Percentiles rank a stretch among this genome's conserved stretches.
Conservation (phyloP, 2,329 filamentous ascomycete species). For the Phoma sp. region DNA sequence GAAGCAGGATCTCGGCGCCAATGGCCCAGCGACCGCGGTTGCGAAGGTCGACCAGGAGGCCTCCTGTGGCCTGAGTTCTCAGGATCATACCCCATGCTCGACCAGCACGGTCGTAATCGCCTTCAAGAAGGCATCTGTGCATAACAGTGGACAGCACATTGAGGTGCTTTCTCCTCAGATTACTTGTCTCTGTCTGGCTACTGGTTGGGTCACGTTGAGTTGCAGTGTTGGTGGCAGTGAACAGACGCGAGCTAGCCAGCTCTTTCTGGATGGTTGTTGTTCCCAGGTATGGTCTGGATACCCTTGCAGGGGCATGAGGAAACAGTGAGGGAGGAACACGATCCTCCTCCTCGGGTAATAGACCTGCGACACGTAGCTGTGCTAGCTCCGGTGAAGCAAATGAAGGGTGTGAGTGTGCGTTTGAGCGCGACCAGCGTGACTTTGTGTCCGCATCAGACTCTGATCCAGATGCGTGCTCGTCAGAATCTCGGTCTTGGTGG, state of each 20-base stretch:
- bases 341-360: conserved; percentile 46
- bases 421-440: conserved; percentile 7
- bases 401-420: conserved; percentile 26
- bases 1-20: conserved; percentile 83
- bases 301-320: conserved; percentile 51
- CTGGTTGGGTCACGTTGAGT: conserved; percentile 6
- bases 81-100: conserved; percentile 79
- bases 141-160: conserved; percentile 72
- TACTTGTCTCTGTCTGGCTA: conserved; percentile 20
- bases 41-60: conserved; percentile 70
- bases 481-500: conserved; percentile 20
- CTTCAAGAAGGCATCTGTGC: conserved; percentile 74
- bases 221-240: conserved; percentile 30
- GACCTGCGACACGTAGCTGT: conserved; percentile 52
- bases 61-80: conserved; percentile 64
- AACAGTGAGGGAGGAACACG: conserved; percentile 53
- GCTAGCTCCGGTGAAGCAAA: conserved; percentile 31
- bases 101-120: conserved; percentile 74
- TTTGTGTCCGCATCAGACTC: conserved; percentile 10
- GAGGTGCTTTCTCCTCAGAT: conserved; percentile 64
- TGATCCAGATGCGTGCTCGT: background rate
- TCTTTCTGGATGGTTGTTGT: conserved; percentile 46
- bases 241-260: conserved; percentile 52
- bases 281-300: conserved; percentile 23
- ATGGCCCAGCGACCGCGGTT: conserved; percentile 78